Evolutionary conservation across 352 stramenopile species (phyloP), one percentile per base, ranked within the genome.

Genomic region (Phytophthora hibernalis): DNA sequence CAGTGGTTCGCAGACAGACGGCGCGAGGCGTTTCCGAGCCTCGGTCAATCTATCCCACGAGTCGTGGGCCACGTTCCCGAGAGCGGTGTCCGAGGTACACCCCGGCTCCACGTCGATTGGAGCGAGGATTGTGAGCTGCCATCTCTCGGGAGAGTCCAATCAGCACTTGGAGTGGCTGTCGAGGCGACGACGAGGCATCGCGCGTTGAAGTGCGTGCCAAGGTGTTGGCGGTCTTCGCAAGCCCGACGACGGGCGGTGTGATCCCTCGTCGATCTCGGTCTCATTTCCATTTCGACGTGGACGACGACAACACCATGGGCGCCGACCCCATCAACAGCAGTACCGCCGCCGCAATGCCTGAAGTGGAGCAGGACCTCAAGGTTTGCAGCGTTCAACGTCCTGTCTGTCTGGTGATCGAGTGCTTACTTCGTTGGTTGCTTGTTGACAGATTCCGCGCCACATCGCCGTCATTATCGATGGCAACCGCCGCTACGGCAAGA

Each of bases 401-500:
- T 59, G 37, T 53, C 33, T 54, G 26, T 28, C 16, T 52, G 26
- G 26, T 35, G 45, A 49, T 53, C 45, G 22, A 58, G 11, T 58
- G 45, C 53, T 69, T 49, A 65, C 51, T 35, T 44, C 20, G 9
- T 31, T 21, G 20, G 40, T 61, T 37, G 22, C 20, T 30, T 58
- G 26, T 16, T 53, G 33, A 45, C 64, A 92, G 84, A 83, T 93
- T 40, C 87, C 87, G 8, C 77, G 79, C 31, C 97, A 99, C 65
- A 90, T 99, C 13, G 96, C 95, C 1, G 90, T 98, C 63, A 98
- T 99, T 72, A 98, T 98, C 74, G 97, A 99, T 69, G 97, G 97
- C 50, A 99, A 99, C 72, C 93, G 93, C 21, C 91, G 97, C 61
- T 99, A 97, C 78, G 95, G 96, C 15, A 94, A 92, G 56, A 78